Percentiles rank a stretch among this genome's conserved stretches.
Evolutionary conservation across 1,284 basidiomycete genomes (phyloP).

Genomic region (Rhodotorula sp.): DNA sequence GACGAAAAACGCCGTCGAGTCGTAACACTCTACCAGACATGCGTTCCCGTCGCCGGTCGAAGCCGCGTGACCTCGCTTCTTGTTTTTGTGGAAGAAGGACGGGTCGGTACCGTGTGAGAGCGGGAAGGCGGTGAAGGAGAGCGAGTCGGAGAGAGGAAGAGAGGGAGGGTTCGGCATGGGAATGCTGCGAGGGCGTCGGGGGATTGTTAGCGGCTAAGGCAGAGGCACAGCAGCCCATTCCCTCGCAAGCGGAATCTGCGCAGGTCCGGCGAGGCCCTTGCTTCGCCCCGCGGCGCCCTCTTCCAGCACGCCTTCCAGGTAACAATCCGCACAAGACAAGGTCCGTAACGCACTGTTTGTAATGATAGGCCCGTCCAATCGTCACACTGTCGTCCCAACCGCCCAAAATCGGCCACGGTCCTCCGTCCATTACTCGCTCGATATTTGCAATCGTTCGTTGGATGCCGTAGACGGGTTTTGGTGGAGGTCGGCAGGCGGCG

Average conservation of each 20-base stretch:
- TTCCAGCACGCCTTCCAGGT: neutral
- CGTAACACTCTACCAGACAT: conserved; percentile 52
- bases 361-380: conserved; percentile 37
- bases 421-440: conserved; percentile 41
- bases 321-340: no score
- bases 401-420: conserved; percentile 44
- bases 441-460: conserved; percentile 42
- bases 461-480: conserved; percentile 40
- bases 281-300: neutral
- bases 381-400: conserved; percentile 28
- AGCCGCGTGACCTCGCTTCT: neutral
- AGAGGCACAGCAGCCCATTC: no score
- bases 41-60: no score
- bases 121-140: conserved; percentile 66
- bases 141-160: conserved; percentile 26
- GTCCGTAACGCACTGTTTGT: conserved; percentile 33
- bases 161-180: neutral
- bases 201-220: neutral
- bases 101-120: conserved; percentile 66
- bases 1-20: conserved; percentile 73
- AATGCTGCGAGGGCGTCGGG: neutral
- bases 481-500: conserved; percentile 21
- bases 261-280: neutral
- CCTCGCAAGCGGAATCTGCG: no score
- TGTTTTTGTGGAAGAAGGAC: conserved; percentile 2